A percentile compares a stretch with the other conserved stretches of the same genome.
These are phyloP conservation scores for Metarhizium anisopliae DNA, from an alignment of 2,329 filamentous ascomycete genomes.

Conservation along the genomic window DNA sequence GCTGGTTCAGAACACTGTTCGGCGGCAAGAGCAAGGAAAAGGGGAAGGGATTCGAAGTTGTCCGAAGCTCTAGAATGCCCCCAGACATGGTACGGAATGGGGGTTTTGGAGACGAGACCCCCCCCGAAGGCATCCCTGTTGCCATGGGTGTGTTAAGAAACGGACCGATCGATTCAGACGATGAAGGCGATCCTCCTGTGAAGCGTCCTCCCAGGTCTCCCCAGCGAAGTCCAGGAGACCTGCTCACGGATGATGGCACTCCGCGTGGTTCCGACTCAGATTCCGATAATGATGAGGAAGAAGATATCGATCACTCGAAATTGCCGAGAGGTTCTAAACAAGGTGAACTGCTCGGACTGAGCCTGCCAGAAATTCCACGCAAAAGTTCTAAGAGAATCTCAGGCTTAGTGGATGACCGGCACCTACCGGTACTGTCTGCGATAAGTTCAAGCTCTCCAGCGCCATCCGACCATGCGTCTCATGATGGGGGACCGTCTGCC, in stretches of 20 bases:
- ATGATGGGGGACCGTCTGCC: slow-evolving; percentile 3
- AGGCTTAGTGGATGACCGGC: slow-evolving; percentile 23
- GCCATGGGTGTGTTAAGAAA: slow-evolving; percentile 51
- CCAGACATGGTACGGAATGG: slow-evolving; percentile 53
- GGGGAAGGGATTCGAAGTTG: slow-evolving; percentile 93
- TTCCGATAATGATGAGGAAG: slow-evolving; percentile 28
- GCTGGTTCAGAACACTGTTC: slow-evolving; percentile 76
- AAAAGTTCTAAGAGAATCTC: slow-evolving; percentile 63
- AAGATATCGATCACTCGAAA: slow-evolving; percentile 18
- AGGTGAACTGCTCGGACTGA: slow-evolving; percentile 9
- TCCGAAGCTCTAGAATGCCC: slow-evolving; percentile 80
- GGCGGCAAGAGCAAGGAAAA: slow-evolving; percentile 87
- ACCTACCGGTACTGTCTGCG: slow-evolving; percentile 3
- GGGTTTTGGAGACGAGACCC: slow-evolving; percentile 55
- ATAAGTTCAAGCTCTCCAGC: slow-evolving; percentile 8
- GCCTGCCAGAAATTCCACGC: slow-evolving; percentile 54
- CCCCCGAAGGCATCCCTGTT: slow-evolving; percentile 56
- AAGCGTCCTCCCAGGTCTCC: slow-evolving; percentile 16
- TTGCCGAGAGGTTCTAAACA: slow-evolving; percentile 2
- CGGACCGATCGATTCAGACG: slow-evolving; percentile 56
- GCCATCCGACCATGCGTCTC: slow-evolving; percentile 9
- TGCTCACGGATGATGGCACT: slow-evolving; percentile 38
- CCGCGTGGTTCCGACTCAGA: slow-evolving; percentile 30
- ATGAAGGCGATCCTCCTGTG: slow-evolving; percentile 32
- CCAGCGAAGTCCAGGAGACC: slow-evolving; percentile 22